phyloP scores from a whole-genome alignment of 176 grass and related monocot genomes.

The Avena eriantha region DNA sequence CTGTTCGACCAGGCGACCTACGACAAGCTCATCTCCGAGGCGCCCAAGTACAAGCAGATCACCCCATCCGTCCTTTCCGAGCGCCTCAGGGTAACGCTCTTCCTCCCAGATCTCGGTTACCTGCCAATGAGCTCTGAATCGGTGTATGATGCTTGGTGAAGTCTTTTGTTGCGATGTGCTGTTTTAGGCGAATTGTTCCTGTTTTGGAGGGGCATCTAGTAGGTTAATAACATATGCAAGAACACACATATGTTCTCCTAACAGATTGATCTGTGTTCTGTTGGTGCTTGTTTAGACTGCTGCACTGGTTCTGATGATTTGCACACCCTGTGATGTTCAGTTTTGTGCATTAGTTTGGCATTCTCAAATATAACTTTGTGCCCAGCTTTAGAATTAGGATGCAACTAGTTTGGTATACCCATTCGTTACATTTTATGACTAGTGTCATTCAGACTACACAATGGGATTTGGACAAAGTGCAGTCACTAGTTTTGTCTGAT shows the following conservation, averaged over 20 bases:
- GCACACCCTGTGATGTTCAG: background rate
- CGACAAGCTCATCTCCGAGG: constrained; percentile 55
- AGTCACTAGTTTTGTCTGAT: background rate
- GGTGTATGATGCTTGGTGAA: no score
- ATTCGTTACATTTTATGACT: background rate
- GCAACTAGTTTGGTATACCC: background rate
- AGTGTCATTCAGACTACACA: background rate
- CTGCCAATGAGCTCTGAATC: background rate
- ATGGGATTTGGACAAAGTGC: background rate
- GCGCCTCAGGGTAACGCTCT: constrained; percentile 42
- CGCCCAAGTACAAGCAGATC: constrained; percentile 61
- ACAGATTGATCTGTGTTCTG: background rate
- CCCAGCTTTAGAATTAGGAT: background rate
- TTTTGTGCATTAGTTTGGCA: background rate
- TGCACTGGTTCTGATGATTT: no score
- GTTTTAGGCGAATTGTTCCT: background rate
- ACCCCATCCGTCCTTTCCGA: constrained; percentile 57
- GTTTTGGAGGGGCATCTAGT: background rate
- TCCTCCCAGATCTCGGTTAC: background rate
- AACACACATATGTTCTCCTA: no score
- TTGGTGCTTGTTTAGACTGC: background rate
- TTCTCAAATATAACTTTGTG: background rate
- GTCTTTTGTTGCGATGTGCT: no score
- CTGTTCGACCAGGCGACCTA: constrained; percentile 63
- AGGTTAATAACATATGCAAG: background rate